Base-by-base conservation (phyloP, 805 yeast species). In the Lachancea quebecensis region DNA sequence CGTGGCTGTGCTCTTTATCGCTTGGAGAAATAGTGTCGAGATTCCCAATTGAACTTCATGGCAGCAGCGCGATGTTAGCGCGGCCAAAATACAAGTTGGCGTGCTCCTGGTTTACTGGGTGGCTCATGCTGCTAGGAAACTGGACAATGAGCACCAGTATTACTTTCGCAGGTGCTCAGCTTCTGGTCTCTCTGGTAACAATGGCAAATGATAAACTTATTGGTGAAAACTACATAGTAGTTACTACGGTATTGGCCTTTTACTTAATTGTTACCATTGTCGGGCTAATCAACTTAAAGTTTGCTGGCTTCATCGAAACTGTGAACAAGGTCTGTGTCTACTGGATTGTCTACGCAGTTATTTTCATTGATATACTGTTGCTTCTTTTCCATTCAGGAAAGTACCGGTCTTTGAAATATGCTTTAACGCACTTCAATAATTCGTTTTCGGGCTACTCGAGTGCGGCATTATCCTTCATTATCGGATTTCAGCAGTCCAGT, bases 81-180 rank as follows among this genome's bases (percentile, higher is more conserved):
- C 75, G 74, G 44, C 77, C 76, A 11, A 69, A 69, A 38, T 75
- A 78, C 48, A 73, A 84, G n/a, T 62, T 73, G 33, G 59, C 77
- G 4, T 69, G 81, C 40, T 79, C 88, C 2, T 85, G 91, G 91
- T 78, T 75, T 55, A 82, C 87, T 0, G 93, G 93, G 0, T 85
- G 90, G 85, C 75, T 79, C 49, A 65, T 83, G 42, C 66, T 84
- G 15, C 70, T 85, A 21, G 93, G 93, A 0, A 84, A 82, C 57
- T 80, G 88, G 86, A 75, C 87, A 2, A 83, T 82, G 75, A 78
- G 85, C 47, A 78, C 82, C 4, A 78, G 86, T 48, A 81, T 82
- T 42, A 73, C 85, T 17, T 85, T 81, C 62, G 82, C 86, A 2
- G 93, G 91, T 2, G 75, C 90, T 1, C 89, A 83, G 58, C 78